phyloP scores from a whole-genome alignment of 2,329 filamentous ascomycete species.

The Aspergillus hortae region DNA sequence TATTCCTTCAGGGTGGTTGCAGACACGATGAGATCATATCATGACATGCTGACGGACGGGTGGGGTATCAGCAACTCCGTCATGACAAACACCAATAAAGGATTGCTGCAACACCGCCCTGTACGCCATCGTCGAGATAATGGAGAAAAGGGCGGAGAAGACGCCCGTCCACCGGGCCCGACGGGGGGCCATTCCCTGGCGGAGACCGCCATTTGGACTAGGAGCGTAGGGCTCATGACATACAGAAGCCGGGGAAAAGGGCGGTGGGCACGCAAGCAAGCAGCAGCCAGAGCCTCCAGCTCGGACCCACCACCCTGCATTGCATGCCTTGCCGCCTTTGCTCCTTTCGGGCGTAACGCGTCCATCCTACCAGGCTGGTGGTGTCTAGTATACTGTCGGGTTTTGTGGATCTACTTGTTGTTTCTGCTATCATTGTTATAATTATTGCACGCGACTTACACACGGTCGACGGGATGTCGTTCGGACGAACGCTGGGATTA shows the following conservation, averaged over 20 bases:
- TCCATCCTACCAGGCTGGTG: too few relatives aligned
- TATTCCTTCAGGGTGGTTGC: neutral
- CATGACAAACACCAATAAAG: too few relatives aligned
- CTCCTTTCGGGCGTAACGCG: neutral
- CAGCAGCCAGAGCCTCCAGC: neutral
- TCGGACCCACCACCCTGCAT: neutral
- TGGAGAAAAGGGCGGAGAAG: neutral
- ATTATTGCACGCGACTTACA: too few relatives aligned
- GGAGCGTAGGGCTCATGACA: neutral
- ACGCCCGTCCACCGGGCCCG: neutral
- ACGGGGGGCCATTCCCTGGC: neutral
- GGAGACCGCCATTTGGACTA: conserved; percentile 5
- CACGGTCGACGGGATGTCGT: too few relatives aligned
- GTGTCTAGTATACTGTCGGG: too few relatives aligned
- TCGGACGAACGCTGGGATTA: too few relatives aligned
- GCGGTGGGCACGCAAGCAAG: conserved; percentile 1
- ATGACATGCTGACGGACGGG: too few relatives aligned
- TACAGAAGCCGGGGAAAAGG: conserved; percentile 4
- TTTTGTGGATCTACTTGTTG: too few relatives aligned
- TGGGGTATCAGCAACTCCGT: neutral
- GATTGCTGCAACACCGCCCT: too few relatives aligned
- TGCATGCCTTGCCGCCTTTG: neutral
- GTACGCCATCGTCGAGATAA: too few relatives aligned
- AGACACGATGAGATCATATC: neutral
- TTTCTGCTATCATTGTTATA: too few relatives aligned